A percentile compares a stretch with the other conserved stretches of the same genome.
These are phyloP conservation scores for Elongisporangium senticosum DNA, from an alignment of 352 stramenopile genomes.

Conservation along the genomic window DNA sequence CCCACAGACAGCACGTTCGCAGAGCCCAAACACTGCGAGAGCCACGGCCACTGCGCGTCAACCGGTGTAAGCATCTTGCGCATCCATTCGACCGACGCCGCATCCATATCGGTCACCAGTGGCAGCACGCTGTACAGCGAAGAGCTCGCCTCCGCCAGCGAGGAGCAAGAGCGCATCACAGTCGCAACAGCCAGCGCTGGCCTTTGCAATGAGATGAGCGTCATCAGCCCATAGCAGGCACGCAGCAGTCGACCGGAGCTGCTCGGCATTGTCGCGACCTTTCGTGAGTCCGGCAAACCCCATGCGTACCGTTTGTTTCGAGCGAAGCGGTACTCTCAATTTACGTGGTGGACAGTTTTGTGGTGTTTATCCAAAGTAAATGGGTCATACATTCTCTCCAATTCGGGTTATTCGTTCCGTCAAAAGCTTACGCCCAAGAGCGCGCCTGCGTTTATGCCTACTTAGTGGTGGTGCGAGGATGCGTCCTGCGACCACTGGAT, in stretches of 20 bases:
- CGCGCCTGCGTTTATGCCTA: background rate
- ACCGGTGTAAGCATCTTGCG: slow-evolving; percentile 24
- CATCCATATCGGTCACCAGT: slow-evolving; percentile 16
- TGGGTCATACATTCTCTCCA: background rate
- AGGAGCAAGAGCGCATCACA: slow-evolving; percentile 86
- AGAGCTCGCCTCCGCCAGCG: slow-evolving; percentile 11
- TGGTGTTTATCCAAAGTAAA: background rate
- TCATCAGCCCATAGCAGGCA: background rate
- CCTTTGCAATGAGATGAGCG: background rate
- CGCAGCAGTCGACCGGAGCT: background rate
- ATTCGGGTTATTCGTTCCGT: background rate
- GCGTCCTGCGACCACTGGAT: slow-evolving; percentile 99
- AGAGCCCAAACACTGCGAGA: slow-evolving; percentile 29
- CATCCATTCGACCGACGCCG: slow-evolving; percentile 21
- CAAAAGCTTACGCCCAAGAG: background rate
- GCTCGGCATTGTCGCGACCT: background rate
- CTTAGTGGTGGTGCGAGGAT: slow-evolving; percentile 24
- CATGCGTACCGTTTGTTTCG: background rate
- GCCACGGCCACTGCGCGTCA: slow-evolving; percentile 25
- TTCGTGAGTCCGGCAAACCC: background rate
- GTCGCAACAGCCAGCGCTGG: slow-evolving; percentile 98
- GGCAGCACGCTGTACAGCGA: slow-evolving; percentile 17
- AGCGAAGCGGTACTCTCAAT: background rate
- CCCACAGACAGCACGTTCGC: slow-evolving; percentile 22
- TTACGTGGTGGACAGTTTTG: background rate